Evolutionary conservation across 371 early-diverging fungal genomes (phyloP), one percentile per base, ranked within the genome.

Genomic region (Lichtheimia hyalospora): DNA sequence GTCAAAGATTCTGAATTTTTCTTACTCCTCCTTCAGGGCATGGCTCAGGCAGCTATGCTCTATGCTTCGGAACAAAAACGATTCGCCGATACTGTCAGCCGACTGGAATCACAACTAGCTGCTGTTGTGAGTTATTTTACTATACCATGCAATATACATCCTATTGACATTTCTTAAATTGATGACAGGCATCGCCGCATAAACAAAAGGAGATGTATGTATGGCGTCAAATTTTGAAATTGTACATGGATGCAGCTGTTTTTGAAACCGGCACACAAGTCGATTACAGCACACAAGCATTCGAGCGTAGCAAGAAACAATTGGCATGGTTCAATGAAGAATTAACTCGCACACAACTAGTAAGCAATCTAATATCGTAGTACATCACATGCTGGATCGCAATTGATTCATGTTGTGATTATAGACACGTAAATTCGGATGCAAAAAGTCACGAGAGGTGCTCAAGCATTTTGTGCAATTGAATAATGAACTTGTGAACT

Each of bases 151-250:
- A 6, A 34, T 2, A 34, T 4, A 10, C 1, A 34, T 34, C 34
- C 34, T 34, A 34, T 34, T 34, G 10, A 34, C 34, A 34, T 8
- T 7, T 8, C 8, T 34, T 34, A 2, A 27, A 34, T 10, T 34
- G 46, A 46, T 14, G 5, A 49, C 25, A 68, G 68, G 58, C 64
- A 13, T 83, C 88, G 0, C 88, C 86, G 0, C 72, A 75, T 40
- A 82, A 81, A 61, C 52, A 55, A 44, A 78, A 81, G 54, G 87
- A 88, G 61, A 77, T 89, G 64, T 85, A 88, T 54, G 65, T 73
- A 10, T 90, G 91, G 91, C 79, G 91, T 41, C 82, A 87, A 54
- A 84, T 91, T 48, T 84, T 91, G 57, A 79, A 80, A 42, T 58
- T 86, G 18, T 91, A 91, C 55, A 65, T 81, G 50, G 86, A 87